These are phyloP conservation scores for Phytopythium mirpurense DNA, from an alignment of 352 stramenopile species.

Conservation along the genomic window DNA sequence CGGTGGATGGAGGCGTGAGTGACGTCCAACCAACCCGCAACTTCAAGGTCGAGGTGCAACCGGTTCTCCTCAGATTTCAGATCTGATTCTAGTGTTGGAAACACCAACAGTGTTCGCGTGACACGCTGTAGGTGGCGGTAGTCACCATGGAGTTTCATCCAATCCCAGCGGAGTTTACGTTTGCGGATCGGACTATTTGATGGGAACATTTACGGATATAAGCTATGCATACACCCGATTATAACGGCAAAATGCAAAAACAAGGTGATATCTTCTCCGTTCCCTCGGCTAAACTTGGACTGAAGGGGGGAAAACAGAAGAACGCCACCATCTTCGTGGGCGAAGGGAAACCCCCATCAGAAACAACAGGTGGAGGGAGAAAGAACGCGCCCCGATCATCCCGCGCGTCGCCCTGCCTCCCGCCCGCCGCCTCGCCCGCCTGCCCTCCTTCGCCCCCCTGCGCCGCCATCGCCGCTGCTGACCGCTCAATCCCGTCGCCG, in stretches of 20 bases:
- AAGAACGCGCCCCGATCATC: neutral
- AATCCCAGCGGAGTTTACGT: neutral
- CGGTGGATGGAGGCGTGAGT: too few species aligned
- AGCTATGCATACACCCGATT: neutral
- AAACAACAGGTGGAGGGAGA: slow-evolving; percentile 6
- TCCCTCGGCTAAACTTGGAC: neutral
- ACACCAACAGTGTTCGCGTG: neutral
- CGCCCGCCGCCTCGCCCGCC: too few species aligned
- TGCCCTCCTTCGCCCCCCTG: neutral
- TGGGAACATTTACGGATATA: neutral
- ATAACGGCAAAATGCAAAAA: too few species aligned
- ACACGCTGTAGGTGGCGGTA: slow-evolving; percentile 2
- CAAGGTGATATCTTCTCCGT: too few species aligned
- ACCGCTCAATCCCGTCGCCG: neutral
- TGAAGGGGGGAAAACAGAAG: neutral
- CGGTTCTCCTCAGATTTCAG: too few species aligned
- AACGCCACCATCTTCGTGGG: neutral
- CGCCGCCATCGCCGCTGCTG: neutral
- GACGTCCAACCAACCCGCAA: too few species aligned
- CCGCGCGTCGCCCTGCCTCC: neutral
- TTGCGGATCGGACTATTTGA: neutral
- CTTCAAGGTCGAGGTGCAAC: too few species aligned
- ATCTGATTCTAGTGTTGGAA: too few species aligned
- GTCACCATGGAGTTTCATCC: neutral
- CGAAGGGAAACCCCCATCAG: slow-evolving; percentile 6